Percentiles rank a stretch among this genome's conserved stretches.
Conservation (phyloP, 768 basidiomycete genomes). For the Psilocybe cubensis region DNA sequence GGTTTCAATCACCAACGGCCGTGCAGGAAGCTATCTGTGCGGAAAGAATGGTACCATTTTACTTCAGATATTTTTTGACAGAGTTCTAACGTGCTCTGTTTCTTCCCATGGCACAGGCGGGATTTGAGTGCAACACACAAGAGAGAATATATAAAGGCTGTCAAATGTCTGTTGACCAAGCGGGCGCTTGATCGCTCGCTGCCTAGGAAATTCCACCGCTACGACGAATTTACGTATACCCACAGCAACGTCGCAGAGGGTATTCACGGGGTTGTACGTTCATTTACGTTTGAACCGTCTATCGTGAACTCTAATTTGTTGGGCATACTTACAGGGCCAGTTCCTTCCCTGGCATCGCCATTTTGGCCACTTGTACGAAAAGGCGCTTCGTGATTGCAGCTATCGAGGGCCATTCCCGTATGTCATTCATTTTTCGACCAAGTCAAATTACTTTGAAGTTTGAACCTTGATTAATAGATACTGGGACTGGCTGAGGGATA, state of each 20-base stretch:
- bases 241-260: neutral
- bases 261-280: neutral
- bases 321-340: conserved; percentile 27
- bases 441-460: neutral
- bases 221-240: neutral
- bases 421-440: conserved; percentile 3
- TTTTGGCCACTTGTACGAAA: conserved; percentile 30
- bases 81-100: neutral
- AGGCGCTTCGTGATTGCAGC: conserved; percentile 33
- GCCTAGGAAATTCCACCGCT: neutral
- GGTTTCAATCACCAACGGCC: neutral
- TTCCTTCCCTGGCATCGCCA: conserved; percentile 41
- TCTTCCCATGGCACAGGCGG: too few relatives aligned
- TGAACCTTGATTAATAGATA: conserved; percentile 24
- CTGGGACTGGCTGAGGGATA: conserved; percentile 41
- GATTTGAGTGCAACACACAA: neutral
- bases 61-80: too few relatives aligned
- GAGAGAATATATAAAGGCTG: neutral
- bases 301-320: neutral
- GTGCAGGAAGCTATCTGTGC: neutral
- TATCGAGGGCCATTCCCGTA: conserved; percentile 35
- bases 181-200: neutral
- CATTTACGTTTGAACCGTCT: neutral
- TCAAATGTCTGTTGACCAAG: neutral
- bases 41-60: conserved; percentile 4